phyloP scores from a whole-genome alignment of 2,329 filamentous ascomycete species.

The Aspergillus brasiliensis region DNA sequence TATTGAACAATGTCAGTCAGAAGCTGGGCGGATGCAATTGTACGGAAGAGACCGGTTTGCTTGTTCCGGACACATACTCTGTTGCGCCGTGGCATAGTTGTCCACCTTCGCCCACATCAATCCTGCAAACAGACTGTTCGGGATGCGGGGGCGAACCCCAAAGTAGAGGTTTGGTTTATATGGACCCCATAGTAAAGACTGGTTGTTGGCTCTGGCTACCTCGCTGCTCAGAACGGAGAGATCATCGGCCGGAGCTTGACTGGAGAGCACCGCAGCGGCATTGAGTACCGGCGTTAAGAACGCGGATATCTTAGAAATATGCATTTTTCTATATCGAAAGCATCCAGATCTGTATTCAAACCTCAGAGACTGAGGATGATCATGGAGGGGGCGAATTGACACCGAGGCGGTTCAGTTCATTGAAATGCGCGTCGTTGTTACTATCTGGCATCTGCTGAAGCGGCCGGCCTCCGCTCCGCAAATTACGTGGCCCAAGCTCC shows the following conservation, averaged over 20 bases:
- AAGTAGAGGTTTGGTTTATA: constrained; percentile 96
- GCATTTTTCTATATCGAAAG: constrained; percentile 31
- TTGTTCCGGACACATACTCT: constrained; percentile 60
- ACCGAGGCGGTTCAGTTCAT: constrained; percentile 17
- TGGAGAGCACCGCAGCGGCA: constrained; percentile 32
- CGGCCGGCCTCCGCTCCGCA: constrained; percentile 29
- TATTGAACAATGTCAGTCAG: constrained; percentile 43
- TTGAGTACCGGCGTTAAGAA: constrained; percentile 31
- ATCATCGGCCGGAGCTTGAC: constrained; percentile 31
- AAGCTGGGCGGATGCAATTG: neutral
- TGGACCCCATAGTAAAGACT: constrained; percentile 91
- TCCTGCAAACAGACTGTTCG: constrained; percentile 77
- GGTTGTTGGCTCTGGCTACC: constrained; percentile 61
- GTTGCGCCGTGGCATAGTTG: constrained; percentile 71
- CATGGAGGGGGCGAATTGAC: constrained; percentile 13
- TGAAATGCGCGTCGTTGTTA: constrained; percentile 17
- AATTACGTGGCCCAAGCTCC: constrained; percentile 38
- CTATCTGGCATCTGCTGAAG: constrained; percentile 25
- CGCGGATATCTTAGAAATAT: constrained; percentile 29
- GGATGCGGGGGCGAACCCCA: constrained; percentile 78
- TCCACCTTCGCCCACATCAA: constrained; percentile 90
- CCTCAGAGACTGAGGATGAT: constrained; percentile 19
- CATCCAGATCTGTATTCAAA: constrained; percentile 19
- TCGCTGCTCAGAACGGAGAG: constrained; percentile 42
- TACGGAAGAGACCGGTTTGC: neutral